phyloP scores from a whole-genome alignment of 306 rosid species.

The Chamaecrista fasciculata region DNA sequence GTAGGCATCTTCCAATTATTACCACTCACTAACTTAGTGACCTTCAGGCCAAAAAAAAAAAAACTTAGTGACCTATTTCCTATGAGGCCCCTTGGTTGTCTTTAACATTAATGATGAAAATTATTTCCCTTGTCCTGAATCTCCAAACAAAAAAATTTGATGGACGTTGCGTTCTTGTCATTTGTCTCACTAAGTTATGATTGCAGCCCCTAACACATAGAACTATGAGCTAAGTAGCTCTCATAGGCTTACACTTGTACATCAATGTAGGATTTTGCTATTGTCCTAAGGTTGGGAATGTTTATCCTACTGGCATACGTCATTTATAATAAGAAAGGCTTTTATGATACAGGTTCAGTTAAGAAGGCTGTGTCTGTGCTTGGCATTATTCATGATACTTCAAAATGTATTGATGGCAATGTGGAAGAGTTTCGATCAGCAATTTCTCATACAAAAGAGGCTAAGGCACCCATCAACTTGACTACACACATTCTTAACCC shows the following conservation, averaged over 20 bases:
- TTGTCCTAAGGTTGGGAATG: background rate
- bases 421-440: conserved; percentile 56
- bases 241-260: background rate
- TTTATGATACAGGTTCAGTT: conserved; percentile 57
- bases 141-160: background rate
- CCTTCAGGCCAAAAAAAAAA: too few relatives aligned
- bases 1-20: conserved; percentile 4
- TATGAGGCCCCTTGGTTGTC: background rate
- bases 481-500: conserved; percentile 53
- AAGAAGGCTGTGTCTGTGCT: conserved; percentile 48
- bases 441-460: conserved; percentile 50
- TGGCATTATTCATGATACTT: conserved; percentile 57
- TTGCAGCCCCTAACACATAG: background rate
- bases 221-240: conserved; percentile 3
- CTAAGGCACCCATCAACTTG: conserved; percentile 34
- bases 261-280: background rate
- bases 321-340: background rate
- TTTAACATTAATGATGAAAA: background rate
- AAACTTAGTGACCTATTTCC: background rate
- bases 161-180: background rate
- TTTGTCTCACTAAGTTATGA: background rate
- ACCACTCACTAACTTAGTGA: background rate
- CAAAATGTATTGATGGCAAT: conserved; percentile 47
- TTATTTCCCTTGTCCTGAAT: background rate
- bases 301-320: conserved; percentile 6